phyloP scores from a whole-genome alignment of 2,329 filamentous ascomycete species.

The Endoconidiophora laricicola region DNA sequence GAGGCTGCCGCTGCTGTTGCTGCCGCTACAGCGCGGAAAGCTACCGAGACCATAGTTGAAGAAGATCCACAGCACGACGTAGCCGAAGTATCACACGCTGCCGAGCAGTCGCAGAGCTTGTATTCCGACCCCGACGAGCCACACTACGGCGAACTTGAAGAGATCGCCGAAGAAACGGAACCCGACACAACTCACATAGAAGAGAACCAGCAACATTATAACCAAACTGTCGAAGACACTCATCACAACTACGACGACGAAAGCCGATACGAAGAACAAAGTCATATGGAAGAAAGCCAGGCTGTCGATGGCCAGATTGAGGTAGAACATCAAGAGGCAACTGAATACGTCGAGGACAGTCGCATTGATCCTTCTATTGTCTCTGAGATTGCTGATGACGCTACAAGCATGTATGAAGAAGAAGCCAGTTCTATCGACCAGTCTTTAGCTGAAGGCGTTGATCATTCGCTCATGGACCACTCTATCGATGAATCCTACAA shows the following conservation, averaged over 20 bases:
- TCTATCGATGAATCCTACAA: slow-evolving; percentile 12
- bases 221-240: neutral
- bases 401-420: neutral
- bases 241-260: neutral
- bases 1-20: neutral
- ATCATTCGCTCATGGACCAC: slow-evolving; percentile 10
- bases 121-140: slow-evolving; percentile 11
- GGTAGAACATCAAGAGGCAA: neutral
- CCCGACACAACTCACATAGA: slow-evolving; percentile 2
- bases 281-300: slow-evolving; percentile 4
- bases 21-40: neutral
- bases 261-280: slow-evolving; percentile 1
- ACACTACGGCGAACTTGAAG: slow-evolving; percentile 8
- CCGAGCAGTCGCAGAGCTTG: slow-evolving; percentile 3
- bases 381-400: neutral
- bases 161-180: slow-evolving; percentile 9
- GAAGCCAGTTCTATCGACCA: neutral
- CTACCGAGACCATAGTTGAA: neutral
- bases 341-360: slow-evolving; percentile 1
- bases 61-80: slow-evolving; percentile 1
- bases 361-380: neutral
- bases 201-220: neutral
- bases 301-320: slow-evolving; percentile 2
- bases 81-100: slow-evolving; percentile 1
- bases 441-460: neutral